These are phyloP conservation scores for Metroxylon sagu DNA, from an alignment of 176 grass and related monocot species.

Conservation along the genomic window DNA sequence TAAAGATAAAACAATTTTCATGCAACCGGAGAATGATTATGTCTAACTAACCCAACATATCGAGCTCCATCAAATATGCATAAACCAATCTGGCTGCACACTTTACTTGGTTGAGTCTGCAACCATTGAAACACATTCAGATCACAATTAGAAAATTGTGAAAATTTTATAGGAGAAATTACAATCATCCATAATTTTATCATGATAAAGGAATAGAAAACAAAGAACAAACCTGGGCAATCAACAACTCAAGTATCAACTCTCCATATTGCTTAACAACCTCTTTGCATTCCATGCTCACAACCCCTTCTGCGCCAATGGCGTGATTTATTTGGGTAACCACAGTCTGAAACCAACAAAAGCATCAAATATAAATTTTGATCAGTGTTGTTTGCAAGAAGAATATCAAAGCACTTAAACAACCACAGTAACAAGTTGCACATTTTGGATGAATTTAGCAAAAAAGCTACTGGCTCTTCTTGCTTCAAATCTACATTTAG, in stretches of 20 bases:
- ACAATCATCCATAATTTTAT: not conserved
- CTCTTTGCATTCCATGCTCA: slow-evolving; percentile 80
- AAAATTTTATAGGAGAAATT: slow-evolving; percentile 1
- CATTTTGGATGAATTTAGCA: too few species aligned
- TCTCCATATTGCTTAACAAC: slow-evolving; percentile 75
- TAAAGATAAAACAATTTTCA: too few species aligned
- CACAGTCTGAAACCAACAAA: slow-evolving; percentile 41
- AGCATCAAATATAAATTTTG: not conserved
- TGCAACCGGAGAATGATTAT: not conserved
- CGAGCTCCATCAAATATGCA: slow-evolving; percentile 65
- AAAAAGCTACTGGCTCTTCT: too few species aligned
- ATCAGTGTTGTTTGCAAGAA: too few species aligned
- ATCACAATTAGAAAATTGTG: not conserved
- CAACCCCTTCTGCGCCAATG: slow-evolving; percentile 82
- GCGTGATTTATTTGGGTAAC: slow-evolving; percentile 83
- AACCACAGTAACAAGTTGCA: too few species aligned
- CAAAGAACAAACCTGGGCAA: slow-evolving; percentile 53
- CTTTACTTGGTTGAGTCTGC: slow-evolving; percentile 52
- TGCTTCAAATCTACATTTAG: too few species aligned
- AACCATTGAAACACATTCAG: not conserved
- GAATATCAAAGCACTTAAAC: too few species aligned
- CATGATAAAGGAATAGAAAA: not conserved
- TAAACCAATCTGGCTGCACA: slow-evolving; percentile 57
- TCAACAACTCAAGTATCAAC: slow-evolving; percentile 67
- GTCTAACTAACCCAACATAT: slow-evolving; percentile 48